phyloP scores from a whole-genome alignment of 768 basidiomycete species.

The Stropharia rugosoannulata region DNA sequence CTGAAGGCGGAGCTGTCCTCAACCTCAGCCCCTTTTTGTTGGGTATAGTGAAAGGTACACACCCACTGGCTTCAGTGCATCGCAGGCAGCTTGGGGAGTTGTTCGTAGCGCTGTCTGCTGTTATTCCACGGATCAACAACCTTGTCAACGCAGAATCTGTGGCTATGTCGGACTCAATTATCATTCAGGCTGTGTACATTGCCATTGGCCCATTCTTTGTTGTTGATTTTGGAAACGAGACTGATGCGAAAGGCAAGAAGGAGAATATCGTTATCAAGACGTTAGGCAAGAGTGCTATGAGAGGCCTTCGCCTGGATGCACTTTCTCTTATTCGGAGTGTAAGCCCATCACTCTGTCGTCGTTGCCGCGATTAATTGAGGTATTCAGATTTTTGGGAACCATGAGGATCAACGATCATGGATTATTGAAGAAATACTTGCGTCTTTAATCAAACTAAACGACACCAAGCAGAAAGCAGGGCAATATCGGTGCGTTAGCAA shows the following conservation, averaged over 20 bases:
- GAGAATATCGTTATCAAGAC: conserved; percentile 61
- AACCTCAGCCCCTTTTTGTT: conserved; percentile 49
- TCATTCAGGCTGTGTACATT: conserved; percentile 91
- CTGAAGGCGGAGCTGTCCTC: conserved; percentile 35
- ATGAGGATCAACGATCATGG: conserved; percentile 91
- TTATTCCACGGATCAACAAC: conserved; percentile 72
- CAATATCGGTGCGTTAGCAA: conserved; percentile 69
- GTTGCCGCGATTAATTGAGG: neutral
- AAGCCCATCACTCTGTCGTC: conserved; percentile 26
- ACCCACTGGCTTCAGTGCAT: conserved; percentile 30
- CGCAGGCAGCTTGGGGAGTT: conserved; percentile 61
- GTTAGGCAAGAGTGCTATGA: conserved; percentile 77
- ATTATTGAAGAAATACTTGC: conserved; percentile 96
- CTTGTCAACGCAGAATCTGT: conserved; percentile 72
- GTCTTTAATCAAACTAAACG: conserved; percentile 86
- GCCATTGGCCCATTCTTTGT: conserved; percentile 95
- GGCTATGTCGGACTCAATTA: conserved; percentile 86
- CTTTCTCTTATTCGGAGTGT: conserved; percentile 85
- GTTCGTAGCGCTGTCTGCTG: conserved; percentile 69
- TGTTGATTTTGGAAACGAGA: conserved; percentile 59
- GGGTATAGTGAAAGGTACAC: conserved; percentile 45
- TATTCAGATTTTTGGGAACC: conserved; percentile 82
- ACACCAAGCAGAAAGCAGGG: conserved; percentile 86
- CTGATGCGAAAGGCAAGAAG: conserved; percentile 46
- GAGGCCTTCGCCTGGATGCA: conserved; percentile 78